A percentile compares a stretch with the other conserved stretches of the same genome.
These are phyloP conservation scores for Ophiosphaerella herpotricha DNA, from an alignment of 2,329 filamentous ascomycete species.

Conservation along the genomic window DNA sequence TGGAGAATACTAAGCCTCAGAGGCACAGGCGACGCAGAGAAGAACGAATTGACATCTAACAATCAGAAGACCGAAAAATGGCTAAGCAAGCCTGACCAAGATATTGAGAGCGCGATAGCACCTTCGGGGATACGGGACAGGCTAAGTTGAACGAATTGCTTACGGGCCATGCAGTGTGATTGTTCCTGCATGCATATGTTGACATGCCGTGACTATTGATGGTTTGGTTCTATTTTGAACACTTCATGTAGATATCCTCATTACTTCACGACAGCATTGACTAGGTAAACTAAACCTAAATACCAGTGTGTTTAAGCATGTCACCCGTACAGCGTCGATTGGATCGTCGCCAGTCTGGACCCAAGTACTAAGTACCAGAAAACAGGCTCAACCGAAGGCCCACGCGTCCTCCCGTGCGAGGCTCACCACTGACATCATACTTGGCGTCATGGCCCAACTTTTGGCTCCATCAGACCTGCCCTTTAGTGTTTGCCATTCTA, in stretches of 20 bases:
- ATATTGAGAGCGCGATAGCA: conserved; percentile 43
- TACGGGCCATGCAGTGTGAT: conserved; percentile 1
- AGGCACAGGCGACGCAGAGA: conserved; percentile 9
- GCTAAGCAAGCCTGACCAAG: conserved; percentile 39
- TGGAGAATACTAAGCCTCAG: conserved; percentile 32
- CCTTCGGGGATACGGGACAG: conserved; percentile 37
- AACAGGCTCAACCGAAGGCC: conserved; percentile 10
- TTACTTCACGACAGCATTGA: not conserved
- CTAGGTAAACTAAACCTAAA: not conserved
- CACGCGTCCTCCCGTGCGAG: conserved; percentile 12
- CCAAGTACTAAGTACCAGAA: conserved; percentile 15
- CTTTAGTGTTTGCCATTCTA: not conserved
- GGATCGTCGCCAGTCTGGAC: not conserved
- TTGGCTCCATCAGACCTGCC: conserved; percentile 3
- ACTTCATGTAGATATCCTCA: conserved; percentile 3
- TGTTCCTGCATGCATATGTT: conserved; percentile 23
- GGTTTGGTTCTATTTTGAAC: not conserved
- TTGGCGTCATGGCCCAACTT: conserved; percentile 12
- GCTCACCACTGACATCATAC: conserved; percentile 19
- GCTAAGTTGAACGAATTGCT: conserved; percentile 2
- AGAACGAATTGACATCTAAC: conserved; percentile 21
- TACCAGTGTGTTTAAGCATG: too few relatives aligned
- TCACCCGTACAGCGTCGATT: too few relatives aligned
- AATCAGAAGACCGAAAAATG: conserved; percentile 32
- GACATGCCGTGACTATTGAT: not conserved